Evolutionary conservation across 2,329 filamentous ascomycete species (phyloP), one percentile per base, ranked within the genome.

Genomic region (Thelonectria rubi): DNA sequence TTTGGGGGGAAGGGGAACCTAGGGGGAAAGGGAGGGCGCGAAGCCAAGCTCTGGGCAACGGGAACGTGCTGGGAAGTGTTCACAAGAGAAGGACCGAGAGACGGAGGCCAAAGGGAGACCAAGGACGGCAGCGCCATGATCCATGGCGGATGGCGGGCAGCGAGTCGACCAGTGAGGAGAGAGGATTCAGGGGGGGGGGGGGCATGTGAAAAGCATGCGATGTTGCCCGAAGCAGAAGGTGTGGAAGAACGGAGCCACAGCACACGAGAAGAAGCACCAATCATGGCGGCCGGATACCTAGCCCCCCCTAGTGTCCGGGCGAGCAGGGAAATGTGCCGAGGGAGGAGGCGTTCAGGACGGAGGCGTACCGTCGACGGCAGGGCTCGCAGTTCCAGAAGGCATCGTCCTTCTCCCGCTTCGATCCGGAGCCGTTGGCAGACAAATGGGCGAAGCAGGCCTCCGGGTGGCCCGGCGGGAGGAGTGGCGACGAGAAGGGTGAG

Each of bases 171-270:
- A 75, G 64, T 73, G 65, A 74, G 67, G 53, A 65, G 53, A 55
- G 56, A 64, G 65, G 14, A 39, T 64, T 53, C 71, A 69, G 67
- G 65, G 42, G 67, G 67, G 65, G 42, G 67, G 68, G 65, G 62
- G 69, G 68, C 66, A 68, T 71, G 68, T 67, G 69, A 66, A 72
- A 70, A 34, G 69, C 69, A 75, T 75, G 71, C 73, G 69, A 76
- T 69, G 58, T 63, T 64, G 64, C 74, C 75, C 67, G 66, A 76
- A 76, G 65, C 58, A 77, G 75, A 77, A 77, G 75, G 75, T 77
- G 72, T 67, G 72, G 24, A 70, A 71, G 65, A 60, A 60, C 63
- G 66, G 68, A 72, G 69, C 69, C 73, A 74, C 73, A 72, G 70
- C 66, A 66, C 65, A 65, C 66, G 62, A 66, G 52, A 57, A 63